Conservation (phyloP, 768 basidiomycete genomes). For the Kwoniella pini region DNA sequence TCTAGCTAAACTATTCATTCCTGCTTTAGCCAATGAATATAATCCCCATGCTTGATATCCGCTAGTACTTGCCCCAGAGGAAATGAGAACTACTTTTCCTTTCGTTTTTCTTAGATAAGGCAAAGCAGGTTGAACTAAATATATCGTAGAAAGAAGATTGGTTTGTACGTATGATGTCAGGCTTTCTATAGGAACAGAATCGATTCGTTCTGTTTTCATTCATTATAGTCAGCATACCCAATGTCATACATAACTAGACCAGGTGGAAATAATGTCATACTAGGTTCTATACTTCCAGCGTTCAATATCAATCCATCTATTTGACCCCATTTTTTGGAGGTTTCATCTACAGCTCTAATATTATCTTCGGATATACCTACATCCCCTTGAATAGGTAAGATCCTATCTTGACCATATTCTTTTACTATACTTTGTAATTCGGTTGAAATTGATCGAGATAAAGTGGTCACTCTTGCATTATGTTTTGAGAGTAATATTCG, state of each 20-base stretch:
- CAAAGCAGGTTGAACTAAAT: conserved; percentile 66
- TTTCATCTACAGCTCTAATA: conserved; percentile 60
- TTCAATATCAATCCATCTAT: conserved; percentile 81
- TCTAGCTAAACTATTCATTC: conserved; percentile 83
- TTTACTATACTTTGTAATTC: conserved; percentile 59
- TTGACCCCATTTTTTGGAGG: conserved; percentile 61
- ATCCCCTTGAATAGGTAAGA: conserved; percentile 59
- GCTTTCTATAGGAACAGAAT: conserved; percentile 29
- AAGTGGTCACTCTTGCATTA: conserved; percentile 69
- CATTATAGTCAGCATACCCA: conserved; percentile 60
- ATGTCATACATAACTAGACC: not conserved
- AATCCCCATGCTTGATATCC: conserved; percentile 69
- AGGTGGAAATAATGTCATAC: conserved; percentile 45
- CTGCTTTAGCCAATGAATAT: conserved; percentile 76
- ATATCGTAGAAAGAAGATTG: conserved; percentile 83
- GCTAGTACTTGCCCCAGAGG: conserved; percentile 78
- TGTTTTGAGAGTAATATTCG: conserved; percentile 66
- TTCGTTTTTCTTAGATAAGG: conserved; percentile 67
- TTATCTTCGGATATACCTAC: conserved; percentile 58
- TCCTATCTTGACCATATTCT: conserved; percentile 30
- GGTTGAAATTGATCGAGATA: conserved; percentile 70
- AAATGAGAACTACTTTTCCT: conserved; percentile 71
- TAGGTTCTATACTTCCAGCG: conserved; percentile 75
- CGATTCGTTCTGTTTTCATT: conserved; percentile 53
- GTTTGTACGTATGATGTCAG: conserved; percentile 63